A percentile compares a stretch with the other conserved stretches of the same genome.
These are phyloP conservation scores for Ogataea dorogensis DNA, from an alignment of 805 yeast genomes.

Conservation along the genomic window DNA sequence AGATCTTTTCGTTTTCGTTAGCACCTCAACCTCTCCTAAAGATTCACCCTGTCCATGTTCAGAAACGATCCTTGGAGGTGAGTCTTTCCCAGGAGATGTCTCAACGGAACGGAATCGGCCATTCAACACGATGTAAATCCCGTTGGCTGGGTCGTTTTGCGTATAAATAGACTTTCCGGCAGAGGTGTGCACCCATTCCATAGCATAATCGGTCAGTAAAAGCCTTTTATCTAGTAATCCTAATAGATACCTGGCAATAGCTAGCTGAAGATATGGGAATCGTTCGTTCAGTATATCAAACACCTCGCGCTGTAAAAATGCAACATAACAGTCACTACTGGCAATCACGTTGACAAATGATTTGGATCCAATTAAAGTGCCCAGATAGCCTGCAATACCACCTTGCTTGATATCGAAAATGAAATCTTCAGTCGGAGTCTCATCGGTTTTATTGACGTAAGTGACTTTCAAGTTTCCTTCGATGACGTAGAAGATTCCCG, in stretches of 20 bases:
- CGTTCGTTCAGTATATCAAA: conserved; percentile 69
- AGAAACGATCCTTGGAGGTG: conserved; percentile 37
- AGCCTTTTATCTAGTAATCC: conserved; percentile 65
- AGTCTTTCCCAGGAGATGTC: conserved; percentile 23
- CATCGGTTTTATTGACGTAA: conserved; percentile 37
- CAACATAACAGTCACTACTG: conserved; percentile 61
- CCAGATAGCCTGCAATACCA: conserved; percentile 84
- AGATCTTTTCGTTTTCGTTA: conserved; percentile 72
- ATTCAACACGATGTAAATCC: conserved; percentile 83
- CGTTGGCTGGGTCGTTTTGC: conserved; percentile 86
- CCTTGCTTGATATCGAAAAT: conserved; percentile 68
- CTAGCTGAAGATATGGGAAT: conserved; percentile 70
- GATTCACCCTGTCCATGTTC: conserved; percentile 95
- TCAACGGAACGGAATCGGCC: conserved; percentile 75
- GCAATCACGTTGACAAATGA: conserved; percentile 75
- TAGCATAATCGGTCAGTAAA: conserved; percentile 78
- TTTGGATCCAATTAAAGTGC: conserved; percentile 73
- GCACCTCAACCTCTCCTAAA: conserved; percentile 91
- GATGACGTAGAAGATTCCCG: conserved; percentile 78
- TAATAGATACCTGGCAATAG: conserved; percentile 72
- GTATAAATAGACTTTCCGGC: conserved; percentile 79
- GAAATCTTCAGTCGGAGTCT: conserved; percentile 32
- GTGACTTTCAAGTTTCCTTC: conserved; percentile 73
- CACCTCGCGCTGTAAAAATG: conserved; percentile 61
- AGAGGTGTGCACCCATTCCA: conserved; percentile 92